These are phyloP conservation scores for Malassezia slooffiae DNA, from an alignment of 1,284 basidiomycete species.

Conservation along the genomic window DNA sequence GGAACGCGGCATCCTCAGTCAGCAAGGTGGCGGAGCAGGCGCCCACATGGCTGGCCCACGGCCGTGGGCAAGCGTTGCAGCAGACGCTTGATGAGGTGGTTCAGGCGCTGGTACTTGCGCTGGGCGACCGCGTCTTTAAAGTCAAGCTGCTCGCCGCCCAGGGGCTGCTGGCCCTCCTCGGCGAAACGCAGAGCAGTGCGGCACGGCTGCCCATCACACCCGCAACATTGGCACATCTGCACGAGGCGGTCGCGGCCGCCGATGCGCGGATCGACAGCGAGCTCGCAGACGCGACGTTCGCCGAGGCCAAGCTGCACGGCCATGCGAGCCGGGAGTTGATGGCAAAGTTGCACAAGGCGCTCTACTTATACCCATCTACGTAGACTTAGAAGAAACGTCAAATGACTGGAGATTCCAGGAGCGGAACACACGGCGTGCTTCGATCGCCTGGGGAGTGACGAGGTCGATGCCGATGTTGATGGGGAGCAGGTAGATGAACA, in stretches of 20 bases:
- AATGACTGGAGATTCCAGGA: constrained; percentile 40
- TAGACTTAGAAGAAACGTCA: too few species aligned
- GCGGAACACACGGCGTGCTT: constrained; percentile 20
- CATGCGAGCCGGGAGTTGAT: too few species aligned
- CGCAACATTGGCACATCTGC: not conserved
- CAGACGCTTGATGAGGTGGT: not conserved
- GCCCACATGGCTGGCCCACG: not conserved
- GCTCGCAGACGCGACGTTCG: constrained; percentile 7
- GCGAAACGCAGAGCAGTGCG: too few species aligned
- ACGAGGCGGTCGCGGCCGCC: not conserved
- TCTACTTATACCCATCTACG: not conserved
- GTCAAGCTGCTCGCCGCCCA: constrained; percentile 11
- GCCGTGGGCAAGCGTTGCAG: too few species aligned
- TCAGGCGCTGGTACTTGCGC: not conserved
- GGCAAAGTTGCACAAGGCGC: too few species aligned
- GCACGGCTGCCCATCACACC: not conserved
- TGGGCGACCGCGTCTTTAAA: constrained; percentile 10
- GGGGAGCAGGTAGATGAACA: constrained; percentile 33
- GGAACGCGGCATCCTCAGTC: constrained; percentile 9
- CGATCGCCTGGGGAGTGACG: constrained; percentile 20
- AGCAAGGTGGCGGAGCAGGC: not conserved
- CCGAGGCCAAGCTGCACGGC: constrained; percentile 11
- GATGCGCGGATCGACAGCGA: constrained; percentile 1
- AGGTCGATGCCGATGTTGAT: constrained; percentile 35
- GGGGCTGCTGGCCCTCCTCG: too few species aligned